phyloP scores from a whole-genome alignment of 2,329 filamentous ascomycete species.

The Mycogone perniciosa region DNA sequence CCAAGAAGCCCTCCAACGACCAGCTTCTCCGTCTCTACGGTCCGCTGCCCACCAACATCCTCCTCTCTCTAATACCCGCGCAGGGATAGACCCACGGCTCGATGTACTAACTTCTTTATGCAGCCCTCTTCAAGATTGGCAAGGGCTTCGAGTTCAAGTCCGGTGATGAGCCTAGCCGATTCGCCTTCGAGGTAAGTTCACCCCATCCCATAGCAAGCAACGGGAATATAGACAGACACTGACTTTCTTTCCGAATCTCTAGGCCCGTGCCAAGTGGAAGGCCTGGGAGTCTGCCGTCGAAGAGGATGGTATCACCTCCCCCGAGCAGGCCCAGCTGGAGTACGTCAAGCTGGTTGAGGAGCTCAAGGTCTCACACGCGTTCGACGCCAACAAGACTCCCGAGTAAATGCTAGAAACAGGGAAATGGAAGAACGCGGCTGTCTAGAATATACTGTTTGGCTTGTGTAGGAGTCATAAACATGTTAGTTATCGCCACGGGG shows the following conservation, averaged over 20 bases:
- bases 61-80: conserved; percentile 5
- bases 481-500: too few species aligned
- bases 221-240: not conserved
- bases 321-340: conserved; percentile 63
- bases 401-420: conserved; percentile 30
- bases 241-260: conserved; percentile 8
- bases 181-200: conserved; percentile 57
- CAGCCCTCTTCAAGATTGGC: conserved; percentile 54
- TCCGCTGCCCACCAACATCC: conserved; percentile 20
- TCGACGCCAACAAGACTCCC: conserved; percentile 56
- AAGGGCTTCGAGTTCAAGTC: conserved; percentile 49
- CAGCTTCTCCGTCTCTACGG: conserved; percentile 60
- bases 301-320: conserved; percentile 51
- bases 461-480: too few species aligned
- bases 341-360: conserved; percentile 69
- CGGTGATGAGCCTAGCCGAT: conserved; percentile 58
- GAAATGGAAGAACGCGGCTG: too few species aligned
- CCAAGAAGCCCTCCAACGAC: conserved; percentile 55
- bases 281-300: conserved; percentile 68
- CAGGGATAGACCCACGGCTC: not conserved
- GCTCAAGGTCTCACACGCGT: conserved; percentile 65
- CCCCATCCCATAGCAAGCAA: too few species aligned
- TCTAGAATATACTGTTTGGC: too few species aligned
- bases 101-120: not conserved
- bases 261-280: conserved; percentile 76